Percentiles rank a stretch among this genome's conserved stretches.
phyloP scores from a whole-genome alignment of 192 early-diverging fungal genomes.

The Podila minutissima region DNA sequence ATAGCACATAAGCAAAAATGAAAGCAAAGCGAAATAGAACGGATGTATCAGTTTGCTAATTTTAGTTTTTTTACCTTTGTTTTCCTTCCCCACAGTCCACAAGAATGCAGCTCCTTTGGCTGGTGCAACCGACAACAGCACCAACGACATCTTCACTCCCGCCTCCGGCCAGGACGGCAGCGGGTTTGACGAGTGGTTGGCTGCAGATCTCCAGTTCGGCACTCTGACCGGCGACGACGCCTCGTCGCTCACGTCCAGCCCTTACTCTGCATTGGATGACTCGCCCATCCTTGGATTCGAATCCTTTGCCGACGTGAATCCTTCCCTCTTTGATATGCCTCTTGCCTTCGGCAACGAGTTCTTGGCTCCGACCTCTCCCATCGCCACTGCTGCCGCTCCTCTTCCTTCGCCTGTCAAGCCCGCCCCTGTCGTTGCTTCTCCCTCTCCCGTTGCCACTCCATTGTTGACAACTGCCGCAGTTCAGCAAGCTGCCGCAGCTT shows the following conservation, averaged over 20 bases:
- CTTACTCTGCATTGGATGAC: constrained; percentile 40
- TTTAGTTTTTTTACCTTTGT: background rate
- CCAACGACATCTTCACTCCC: constrained; percentile 10
- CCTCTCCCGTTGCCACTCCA: background rate
- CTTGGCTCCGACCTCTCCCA: background rate
- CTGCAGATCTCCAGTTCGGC: constrained; percentile 45
- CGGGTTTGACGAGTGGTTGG: constrained; percentile 49
- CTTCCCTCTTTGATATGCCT: constrained; percentile 39
- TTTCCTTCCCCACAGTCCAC: constrained; percentile 8
- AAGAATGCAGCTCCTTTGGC: constrained; percentile 30
- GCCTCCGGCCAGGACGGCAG: constrained; percentile 16
- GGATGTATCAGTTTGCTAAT: background rate
- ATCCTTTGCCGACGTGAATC: constrained; percentile 16
- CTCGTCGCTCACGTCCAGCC: constrained; percentile 39
- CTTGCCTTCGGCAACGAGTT: constrained; percentile 9
- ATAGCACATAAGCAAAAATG: too few relatives aligned
- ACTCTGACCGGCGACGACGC: constrained; percentile 22
- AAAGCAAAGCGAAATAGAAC: background rate
- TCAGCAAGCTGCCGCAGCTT: constrained; percentile 48
- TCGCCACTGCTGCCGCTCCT: background rate
- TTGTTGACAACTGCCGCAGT: constrained; percentile 44
- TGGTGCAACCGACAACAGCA: constrained; percentile 1
- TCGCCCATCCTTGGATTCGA: constrained; percentile 43
- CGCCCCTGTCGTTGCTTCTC: background rate
- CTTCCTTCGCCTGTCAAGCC: constrained; percentile 2